Evolutionary conservation across 1,284 basidiomycete species (phyloP).

Genomic region (Austroboletus novae-zelandiae): DNA sequence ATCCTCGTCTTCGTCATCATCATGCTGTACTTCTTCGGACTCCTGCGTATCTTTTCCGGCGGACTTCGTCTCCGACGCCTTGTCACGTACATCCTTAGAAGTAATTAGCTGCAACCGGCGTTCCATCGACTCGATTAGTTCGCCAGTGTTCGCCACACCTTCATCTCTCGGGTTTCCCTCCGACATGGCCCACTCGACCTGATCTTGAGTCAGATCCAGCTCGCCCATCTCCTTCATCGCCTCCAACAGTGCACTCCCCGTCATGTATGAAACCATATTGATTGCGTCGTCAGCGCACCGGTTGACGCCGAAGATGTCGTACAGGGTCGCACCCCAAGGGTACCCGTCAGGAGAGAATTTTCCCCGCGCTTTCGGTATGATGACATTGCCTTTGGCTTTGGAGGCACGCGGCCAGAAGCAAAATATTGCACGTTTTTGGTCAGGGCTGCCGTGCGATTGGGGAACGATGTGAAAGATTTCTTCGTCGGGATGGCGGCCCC

Average conservation of each 20-base stretch:
- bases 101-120: background rate
- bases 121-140: slow-evolving; percentile 26
- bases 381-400: background rate
- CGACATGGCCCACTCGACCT: slow-evolving; percentile 36
- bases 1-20: background rate
- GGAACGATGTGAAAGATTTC: slow-evolving; percentile 12
- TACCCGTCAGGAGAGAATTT: too few relatives aligned
- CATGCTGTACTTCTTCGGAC: background rate
- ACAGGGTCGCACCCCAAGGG: slow-evolving; percentile 3
- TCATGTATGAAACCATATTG: slow-evolving; percentile 23
- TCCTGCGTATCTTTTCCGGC: background rate
- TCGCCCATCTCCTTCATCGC: slow-evolving; percentile 37
- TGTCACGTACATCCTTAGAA: too few relatives aligned
- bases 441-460: background rate
- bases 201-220: slow-evolving; percentile 28
- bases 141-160: slow-evolving; percentile 28
- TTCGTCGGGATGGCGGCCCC: slow-evolving; percentile 11
- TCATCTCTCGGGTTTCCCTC: slow-evolving; percentile 38
- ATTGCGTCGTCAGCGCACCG: slow-evolving; percentile 21
- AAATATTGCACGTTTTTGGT: slow-evolving; percentile 16
- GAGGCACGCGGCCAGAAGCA: slow-evolving; percentile 24
- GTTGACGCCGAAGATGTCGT: slow-evolving; percentile 40
- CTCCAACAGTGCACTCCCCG: slow-evolving; percentile 38
- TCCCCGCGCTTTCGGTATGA: too few relatives aligned
- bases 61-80: background rate